A percentile compares a stretch with the other conserved stretches of the same genome.
Conservation (phyloP, 805 yeast species). For the Wickerhamiella alocasiicola region DNA sequence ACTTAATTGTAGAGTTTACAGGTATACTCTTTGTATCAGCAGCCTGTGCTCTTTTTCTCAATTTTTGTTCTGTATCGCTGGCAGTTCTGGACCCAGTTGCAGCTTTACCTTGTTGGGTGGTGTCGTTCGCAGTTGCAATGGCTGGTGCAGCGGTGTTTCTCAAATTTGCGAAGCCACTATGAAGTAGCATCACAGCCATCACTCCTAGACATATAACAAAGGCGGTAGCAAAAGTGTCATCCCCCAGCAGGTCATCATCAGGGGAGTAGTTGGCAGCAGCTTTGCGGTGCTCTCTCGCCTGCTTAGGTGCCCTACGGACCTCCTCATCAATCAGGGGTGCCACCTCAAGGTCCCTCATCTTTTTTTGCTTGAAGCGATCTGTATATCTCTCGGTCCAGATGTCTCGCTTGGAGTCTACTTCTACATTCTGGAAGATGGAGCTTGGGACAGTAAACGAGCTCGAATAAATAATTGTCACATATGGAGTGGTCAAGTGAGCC, state of each 20-base stretch:
- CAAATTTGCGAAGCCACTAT: no score
- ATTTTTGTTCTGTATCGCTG: no score
- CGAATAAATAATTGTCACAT: conserved; percentile 48
- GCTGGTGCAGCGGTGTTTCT: no score
- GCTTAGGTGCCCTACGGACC: neutral
- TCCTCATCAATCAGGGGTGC: conserved; percentile 16
- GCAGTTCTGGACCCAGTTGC: no score
- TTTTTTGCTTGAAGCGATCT: conserved; percentile 9
- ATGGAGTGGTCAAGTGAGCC: conserved; percentile 66
- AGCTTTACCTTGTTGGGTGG: no score
- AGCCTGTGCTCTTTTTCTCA: no score
- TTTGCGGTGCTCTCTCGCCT: neutral
- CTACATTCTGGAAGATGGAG: conserved; percentile 22
- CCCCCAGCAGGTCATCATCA: conserved; percentile 17
- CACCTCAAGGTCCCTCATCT: conserved; percentile 16
- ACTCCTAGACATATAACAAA: conserved; percentile 15
- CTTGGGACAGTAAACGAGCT: conserved; percentile 25
- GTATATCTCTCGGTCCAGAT: conserved; percentile 18
- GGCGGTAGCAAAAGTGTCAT: conserved; percentile 17
- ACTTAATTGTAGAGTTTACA: no score
- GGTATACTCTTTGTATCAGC: no score
- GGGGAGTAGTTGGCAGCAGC: conserved; percentile 13
- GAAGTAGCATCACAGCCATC: conserved; percentile 12
- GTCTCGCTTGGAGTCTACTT: conserved; percentile 22
- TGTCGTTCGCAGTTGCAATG: no score